Evolutionary conservation across 1,139 yeast species (phyloP).

Genomic region (Debaryomyces robertsiae): DNA sequence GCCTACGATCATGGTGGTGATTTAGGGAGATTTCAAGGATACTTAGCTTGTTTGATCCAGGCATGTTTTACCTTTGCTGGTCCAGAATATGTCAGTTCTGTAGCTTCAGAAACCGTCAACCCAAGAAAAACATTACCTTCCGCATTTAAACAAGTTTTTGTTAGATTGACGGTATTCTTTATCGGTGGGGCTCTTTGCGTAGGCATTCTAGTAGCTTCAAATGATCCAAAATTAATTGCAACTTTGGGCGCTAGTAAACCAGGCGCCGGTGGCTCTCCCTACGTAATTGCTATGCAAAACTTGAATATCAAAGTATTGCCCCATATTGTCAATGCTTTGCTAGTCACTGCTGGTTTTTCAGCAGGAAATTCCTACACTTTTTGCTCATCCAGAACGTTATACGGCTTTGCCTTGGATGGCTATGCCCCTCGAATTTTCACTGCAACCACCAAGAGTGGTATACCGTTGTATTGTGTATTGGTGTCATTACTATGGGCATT

Average conservation of each 20-base stretch:
- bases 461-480: conserved; percentile 31
- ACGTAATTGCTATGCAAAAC: conserved; percentile 40
- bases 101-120: conserved; percentile 30
- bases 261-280: conserved; percentile 36
- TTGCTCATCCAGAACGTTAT: conserved; percentile 37
- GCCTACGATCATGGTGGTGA: conserved; percentile 17
- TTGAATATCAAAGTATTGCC: conserved; percentile 36
- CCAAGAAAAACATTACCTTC: conserved; percentile 36
- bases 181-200: conserved; percentile 37
- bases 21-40: conserved; percentile 26
- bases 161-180: conserved; percentile 33
- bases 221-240: conserved; percentile 32
- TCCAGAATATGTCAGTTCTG: conserved; percentile 23
- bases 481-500: conserved; percentile 51
- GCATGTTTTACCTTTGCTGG: conserved; percentile 27
- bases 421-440: conserved; percentile 37
- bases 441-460: conserved; percentile 47
- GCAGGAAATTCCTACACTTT: conserved; percentile 40
- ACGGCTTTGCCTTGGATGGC: conserved; percentile 36
- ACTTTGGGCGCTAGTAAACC: conserved; percentile 27
- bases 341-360: conserved; percentile 55
- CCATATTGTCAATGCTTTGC: conserved; percentile 35
- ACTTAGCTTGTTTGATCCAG: conserved; percentile 20
- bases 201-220: conserved; percentile 37
- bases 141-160: conserved; percentile 37